Evolutionary conservation across 2,329 filamentous ascomycete genomes (phyloP).

Genomic region (Arthrobotrys pseudoclavata): DNA sequence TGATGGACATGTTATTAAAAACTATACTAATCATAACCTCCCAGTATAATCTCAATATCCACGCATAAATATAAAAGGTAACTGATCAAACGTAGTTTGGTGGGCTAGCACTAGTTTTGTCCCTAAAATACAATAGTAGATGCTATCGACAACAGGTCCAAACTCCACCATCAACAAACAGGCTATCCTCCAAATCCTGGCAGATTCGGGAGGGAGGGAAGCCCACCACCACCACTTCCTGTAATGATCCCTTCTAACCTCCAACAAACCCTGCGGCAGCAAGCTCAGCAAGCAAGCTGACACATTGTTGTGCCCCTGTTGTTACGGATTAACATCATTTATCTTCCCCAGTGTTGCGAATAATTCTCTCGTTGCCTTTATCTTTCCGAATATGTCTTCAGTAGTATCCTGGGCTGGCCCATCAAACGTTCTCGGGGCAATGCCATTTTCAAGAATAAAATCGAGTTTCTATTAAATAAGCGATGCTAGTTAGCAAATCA

Average conservation of each 20-base stretch:
- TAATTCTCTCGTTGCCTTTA: background rate
- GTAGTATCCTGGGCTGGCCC: background rate
- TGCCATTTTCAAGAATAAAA: background rate
- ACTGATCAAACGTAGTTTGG: too few species aligned
- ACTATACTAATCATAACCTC: background rate
- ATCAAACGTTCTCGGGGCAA: background rate
- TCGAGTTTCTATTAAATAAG: background rate
- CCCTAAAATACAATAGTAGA: too few species aligned
- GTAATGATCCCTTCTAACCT: constrained; percentile 1
- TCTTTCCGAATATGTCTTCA: background rate
- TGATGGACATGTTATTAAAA: background rate
- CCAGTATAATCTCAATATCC: too few species aligned
- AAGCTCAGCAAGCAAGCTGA: background rate
- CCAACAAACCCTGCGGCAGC: background rate
- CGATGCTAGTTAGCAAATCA: background rate
- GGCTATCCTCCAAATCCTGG: background rate
- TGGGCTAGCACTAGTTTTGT: too few species aligned
- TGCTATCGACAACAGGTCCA: too few species aligned
- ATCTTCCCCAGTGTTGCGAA: background rate
- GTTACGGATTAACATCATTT: constrained; percentile 8
- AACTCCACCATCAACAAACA: background rate
- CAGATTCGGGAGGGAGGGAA: background rate
- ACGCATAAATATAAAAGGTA: too few species aligned
- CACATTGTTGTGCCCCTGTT: constrained; percentile 8
- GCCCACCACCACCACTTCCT: background rate